phyloP scores from a whole-genome alignment of 495 filamentous ascomycete species.

The Xylona heveae region DNA sequence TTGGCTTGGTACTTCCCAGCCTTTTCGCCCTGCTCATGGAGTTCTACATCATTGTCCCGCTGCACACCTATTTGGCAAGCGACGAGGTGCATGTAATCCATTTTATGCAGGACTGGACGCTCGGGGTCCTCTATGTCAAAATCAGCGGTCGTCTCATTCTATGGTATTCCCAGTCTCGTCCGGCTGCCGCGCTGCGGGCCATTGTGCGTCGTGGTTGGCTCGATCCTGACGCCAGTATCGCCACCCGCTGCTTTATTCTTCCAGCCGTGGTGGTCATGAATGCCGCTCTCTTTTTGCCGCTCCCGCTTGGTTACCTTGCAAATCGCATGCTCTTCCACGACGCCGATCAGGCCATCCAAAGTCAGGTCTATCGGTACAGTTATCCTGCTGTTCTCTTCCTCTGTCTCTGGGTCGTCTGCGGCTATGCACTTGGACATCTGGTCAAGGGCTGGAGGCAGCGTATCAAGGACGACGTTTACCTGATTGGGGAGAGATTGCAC shows the following conservation, averaged over 20 bases:
- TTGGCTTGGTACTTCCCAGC: constrained; percentile 58
- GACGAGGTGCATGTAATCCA: constrained; percentile 52
- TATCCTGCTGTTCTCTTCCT: constrained; percentile 39
- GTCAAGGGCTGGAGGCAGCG: constrained; percentile 57
- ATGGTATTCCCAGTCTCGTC: constrained; percentile 37
- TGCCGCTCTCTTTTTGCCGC: constrained; percentile 35
- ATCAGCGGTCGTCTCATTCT: constrained; percentile 54
- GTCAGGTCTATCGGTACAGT: constrained; percentile 46
- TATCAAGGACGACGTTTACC: constrained; percentile 84
- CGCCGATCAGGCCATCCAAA: constrained; percentile 21
- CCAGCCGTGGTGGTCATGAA: constrained; percentile 39
- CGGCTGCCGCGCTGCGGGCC: constrained; percentile 49
- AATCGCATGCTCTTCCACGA: constrained; percentile 22
- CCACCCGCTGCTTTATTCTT: constrained; percentile 66
- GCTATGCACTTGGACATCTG: constrained; percentile 24
- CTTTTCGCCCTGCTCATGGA: constrained; percentile 69
- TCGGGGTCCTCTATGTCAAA: constrained; percentile 83
- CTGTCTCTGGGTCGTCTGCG: constrained; percentile 19
- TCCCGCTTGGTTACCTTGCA: constrained; percentile 23
- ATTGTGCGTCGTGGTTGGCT: constrained; percentile 64
- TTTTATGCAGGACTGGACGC: constrained; percentile 80
- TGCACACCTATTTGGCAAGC: constrained; percentile 55
- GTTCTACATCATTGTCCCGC: constrained; percentile 70
- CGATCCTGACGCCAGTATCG: constrained; percentile 52
- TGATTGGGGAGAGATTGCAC: constrained; percentile 84